Base-by-base conservation (phyloP, 768 basidiomycete species). In the Lentinula sp. region DNA sequence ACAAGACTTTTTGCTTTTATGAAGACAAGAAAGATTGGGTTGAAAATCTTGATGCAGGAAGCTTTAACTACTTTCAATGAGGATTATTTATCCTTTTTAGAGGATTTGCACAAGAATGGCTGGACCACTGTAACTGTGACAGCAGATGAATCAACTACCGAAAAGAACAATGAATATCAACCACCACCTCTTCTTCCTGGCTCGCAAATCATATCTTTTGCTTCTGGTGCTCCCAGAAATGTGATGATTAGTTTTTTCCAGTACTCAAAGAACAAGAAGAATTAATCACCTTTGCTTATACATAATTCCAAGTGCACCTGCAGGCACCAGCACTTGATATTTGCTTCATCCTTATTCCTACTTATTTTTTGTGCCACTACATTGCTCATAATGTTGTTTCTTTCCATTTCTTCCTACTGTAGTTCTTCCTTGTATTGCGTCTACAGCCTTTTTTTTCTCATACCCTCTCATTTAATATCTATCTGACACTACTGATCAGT, bases 1-100 rank as follows among this genome's bases (percentile, higher is more conserved):
- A 76, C 74, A 54, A 66, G 66, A 15, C 62, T 67, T 46, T 53
- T 37, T 67, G 7, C 45, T 59, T 36, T 33, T 61, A 9, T 66
- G 70, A 35, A 37, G 8, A 36, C 39, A 55, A 18, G 42, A 10
- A 33, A 10, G 8, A 20, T 15, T 43, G 41, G 20, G 6, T 8
- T 41, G 15, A 6, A 12, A 4, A 9, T 16, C 13, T 39, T 56
- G 15, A 42, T 56, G 4, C 37, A 56, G 28, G 55, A 56, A 41
- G 55, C 42, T 6, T 41, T 56, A 4, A 23, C 41, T 16, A 41
- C 55, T 23, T 37, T 56, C 16, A 41, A 56, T 28, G 18, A 43
- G 20, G 41, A 56, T 16, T 56, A 42, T 32, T 28, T 13, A 8
- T 13, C 41, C 1, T 56, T 56, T 28, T n/a, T 56, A 10, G 41